Percentiles rank a stretch among this genome's conserved stretches.
Evolutionary conservation across 495 filamentous ascomycete species (phyloP).

Genomic region (Penicillium chermesinum): DNA sequence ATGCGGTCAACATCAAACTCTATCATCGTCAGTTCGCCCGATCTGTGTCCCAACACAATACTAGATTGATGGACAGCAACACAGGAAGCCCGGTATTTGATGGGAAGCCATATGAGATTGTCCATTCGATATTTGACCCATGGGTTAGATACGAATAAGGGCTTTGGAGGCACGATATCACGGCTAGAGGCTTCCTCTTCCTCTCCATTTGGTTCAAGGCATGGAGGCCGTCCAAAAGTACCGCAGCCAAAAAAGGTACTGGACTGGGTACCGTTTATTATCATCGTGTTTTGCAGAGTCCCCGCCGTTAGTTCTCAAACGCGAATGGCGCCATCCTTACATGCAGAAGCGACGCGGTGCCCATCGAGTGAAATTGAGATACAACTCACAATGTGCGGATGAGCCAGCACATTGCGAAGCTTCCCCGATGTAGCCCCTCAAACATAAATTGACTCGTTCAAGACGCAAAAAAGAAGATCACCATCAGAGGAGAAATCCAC

Average conservation of each 20-base stretch:
- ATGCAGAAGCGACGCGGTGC: background rate
- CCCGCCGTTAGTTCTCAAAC: background rate
- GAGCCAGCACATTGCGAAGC: background rate
- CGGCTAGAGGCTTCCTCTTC: background rate
- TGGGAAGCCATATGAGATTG: background rate
- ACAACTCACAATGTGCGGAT: background rate
- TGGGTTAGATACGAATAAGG: background rate
- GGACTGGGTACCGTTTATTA: background rate
- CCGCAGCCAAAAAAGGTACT: background rate
- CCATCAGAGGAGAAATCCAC: background rate
- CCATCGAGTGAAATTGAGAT: background rate
- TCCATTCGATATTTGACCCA: background rate
- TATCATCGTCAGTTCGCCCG: background rate
- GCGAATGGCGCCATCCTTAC: background rate
- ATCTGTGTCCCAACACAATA: background rate
- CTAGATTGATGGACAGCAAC: background rate
- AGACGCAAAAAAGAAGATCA: background rate
- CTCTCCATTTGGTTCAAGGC: background rate
- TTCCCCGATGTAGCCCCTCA: background rate
- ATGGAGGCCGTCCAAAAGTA: background rate
- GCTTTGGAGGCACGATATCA: background rate
- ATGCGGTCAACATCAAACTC: constrained; percentile 1
- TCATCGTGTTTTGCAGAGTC: background rate
- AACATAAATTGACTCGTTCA: background rate
- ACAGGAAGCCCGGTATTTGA: background rate